Conservation (phyloP, 2,329 filamentous ascomycete species). For the Talaromyces atroroseus region DNA sequence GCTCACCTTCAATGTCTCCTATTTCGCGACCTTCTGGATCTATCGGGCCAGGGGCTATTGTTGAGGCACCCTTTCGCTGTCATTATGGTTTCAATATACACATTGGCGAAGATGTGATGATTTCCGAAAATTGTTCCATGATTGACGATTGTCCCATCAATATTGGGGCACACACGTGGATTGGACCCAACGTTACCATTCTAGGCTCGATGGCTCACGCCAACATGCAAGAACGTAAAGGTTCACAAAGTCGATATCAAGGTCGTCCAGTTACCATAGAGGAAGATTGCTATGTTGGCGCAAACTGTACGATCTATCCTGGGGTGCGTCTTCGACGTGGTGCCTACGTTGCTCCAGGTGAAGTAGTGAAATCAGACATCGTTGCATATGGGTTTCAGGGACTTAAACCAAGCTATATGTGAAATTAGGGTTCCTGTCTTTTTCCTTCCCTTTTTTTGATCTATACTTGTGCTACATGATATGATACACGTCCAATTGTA, state of each 20-base stretch:
- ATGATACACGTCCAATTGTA: constrained; percentile 8
- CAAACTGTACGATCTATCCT: constrained; percentile 54
- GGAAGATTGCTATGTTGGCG: constrained; percentile 62
- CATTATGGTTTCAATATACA: constrained; percentile 95
- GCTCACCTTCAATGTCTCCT: constrained; percentile 51
- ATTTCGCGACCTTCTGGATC: constrained; percentile 51
- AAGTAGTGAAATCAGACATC: constrained; percentile 40
- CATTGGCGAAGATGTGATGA: constrained; percentile 77
- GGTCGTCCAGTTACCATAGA: constrained; percentile 72
- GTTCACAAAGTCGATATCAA: constrained; percentile 64
- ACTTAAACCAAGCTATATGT: constrained; percentile 38
- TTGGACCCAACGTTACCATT: constrained; percentile 81
- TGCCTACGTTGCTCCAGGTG: constrained; percentile 41
- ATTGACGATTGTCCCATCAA: constrained; percentile 78
- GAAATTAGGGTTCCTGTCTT: constrained; percentile 10
- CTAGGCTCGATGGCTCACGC: constrained; percentile 68
- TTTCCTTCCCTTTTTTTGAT: background rate
- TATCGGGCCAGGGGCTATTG: constrained; percentile 68
- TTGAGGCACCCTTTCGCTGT: constrained; percentile 85
- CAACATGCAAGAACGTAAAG: constrained; percentile 68
- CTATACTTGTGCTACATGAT: background rate
- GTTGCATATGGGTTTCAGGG: constrained; percentile 39
- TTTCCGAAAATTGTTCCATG: constrained; percentile 78
- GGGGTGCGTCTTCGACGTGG: constrained; percentile 39
- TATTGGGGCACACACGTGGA: constrained; percentile 64